Evolutionary conservation across 331 rosid genomes (phyloP), one percentile per base, ranked within the genome.

Genomic region (Dryas integrifolia): DNA sequence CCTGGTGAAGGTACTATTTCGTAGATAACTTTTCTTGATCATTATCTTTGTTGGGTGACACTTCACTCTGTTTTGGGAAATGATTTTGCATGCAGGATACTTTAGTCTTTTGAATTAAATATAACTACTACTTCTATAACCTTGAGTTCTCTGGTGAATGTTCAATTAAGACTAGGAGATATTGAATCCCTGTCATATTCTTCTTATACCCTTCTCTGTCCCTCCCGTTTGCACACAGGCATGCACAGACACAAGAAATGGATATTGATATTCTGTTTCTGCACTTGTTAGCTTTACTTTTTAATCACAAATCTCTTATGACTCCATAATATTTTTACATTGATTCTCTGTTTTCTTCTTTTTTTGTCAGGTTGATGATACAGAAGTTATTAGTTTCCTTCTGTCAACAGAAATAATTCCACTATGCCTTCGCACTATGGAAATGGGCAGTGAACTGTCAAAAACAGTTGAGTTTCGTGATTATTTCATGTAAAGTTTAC

Each of bases 341-440:
- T 40, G 5, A 5, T n/a, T 53, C 48, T 65, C 26, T 67, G 56
- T 79, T 67, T 56, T 58, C 18, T 10, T 5, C 26, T 51, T 62
- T 76, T 58, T 5, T 6, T 64, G 63, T 53, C 87, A 91, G 98
- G 97, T 88, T 70, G 96, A 88, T 76, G 92, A 91, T 75, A 80
- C 88, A 61, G 95, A 89, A 67, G 90, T 88, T 63, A 86, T 91
- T 70, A 76, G 86, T 63, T 94, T 94, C 79, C 98, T 94, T 75
- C 96, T 91, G 60, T 88, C 92, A 10, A 91, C 97, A 5, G 97
- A 91, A 74, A 84, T 91, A 76, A 85, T 91, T 75, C 98, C 98
- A 1, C 40, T 94, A 55, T 93, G 98, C 86, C 81, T 93, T 65
- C 95, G 88, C 56, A 91, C 88, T 5, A 93, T 93, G 92, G 98